These are phyloP conservation scores for Maudiozyma barnettii DNA, from an alignment of 805 yeast species.

Conservation along the genomic window DNA sequence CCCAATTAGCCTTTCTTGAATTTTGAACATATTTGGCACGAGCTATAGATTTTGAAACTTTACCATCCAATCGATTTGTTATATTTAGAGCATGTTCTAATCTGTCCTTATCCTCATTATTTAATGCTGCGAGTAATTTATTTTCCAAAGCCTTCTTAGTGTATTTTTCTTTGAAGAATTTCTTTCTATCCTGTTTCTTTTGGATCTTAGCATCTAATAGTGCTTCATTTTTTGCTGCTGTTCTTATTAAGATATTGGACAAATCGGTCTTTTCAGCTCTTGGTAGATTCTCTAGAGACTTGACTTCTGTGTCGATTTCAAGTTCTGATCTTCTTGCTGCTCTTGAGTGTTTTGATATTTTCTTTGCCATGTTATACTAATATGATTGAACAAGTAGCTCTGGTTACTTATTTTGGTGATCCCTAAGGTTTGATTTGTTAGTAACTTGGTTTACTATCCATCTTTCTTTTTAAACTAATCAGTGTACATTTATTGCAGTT, in stretches of 20 bases:
- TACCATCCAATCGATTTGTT: slow-evolving; percentile 47
- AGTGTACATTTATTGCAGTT: no score
- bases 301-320: slow-evolving; percentile 37
- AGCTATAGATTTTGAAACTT: slow-evolving; percentile 54
- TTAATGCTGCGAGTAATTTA: slow-evolving; percentile 18
- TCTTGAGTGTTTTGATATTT: slow-evolving; percentile 43
- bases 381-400: no score
- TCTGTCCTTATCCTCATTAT: slow-evolving; percentile 30
- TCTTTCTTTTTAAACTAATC: no score
- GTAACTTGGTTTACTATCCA: no score
- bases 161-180: slow-evolving; percentile 17
- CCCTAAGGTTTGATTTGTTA: no score
- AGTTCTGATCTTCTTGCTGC: slow-evolving; percentile 63
- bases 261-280: slow-evolving; percentile 52
- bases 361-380: slow-evolving; percentile 6
- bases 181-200: slow-evolving; percentile 34
- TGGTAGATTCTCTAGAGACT: slow-evolving; percentile 43
- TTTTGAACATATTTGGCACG: slow-evolving; percentile 54
- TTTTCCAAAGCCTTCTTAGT: slow-evolving; percentile 18
- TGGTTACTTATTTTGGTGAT: no score
- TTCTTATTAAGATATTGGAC: slow-evolving; percentile 55
- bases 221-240: slow-evolving; percentile 56
- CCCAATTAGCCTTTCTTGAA: slow-evolving; percentile 68
- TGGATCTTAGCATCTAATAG: slow-evolving; percentile 48
- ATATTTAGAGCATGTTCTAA: slow-evolving; percentile 42